A percentile compares a stretch with the other conserved stretches of the same genome.
These are phyloP conservation scores for Trifolium pratense DNA, from an alignment of 306 rosid genomes.

Conservation along the genomic window DNA sequence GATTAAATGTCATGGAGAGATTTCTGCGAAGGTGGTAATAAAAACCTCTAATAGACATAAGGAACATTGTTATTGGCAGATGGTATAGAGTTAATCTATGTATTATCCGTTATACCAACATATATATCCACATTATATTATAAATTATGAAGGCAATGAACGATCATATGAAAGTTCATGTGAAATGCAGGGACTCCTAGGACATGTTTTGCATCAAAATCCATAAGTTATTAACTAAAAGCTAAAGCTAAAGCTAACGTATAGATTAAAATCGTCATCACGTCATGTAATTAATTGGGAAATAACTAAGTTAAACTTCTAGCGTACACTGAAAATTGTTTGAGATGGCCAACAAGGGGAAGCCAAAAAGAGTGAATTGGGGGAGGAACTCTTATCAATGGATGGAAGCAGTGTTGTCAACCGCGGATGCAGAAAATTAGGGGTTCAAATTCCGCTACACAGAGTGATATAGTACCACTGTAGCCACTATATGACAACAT, in stretches of 20 bases:
- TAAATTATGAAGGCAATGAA: neutral
- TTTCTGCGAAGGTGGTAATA: neutral
- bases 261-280: neutral
- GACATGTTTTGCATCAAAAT: neutral
- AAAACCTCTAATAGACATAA: neutral
- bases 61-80: neutral
- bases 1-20: neutral
- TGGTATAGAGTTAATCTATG: neutral
- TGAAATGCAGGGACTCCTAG: neutral
- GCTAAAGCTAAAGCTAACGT: neutral
- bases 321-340: neutral
- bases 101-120: neutral
- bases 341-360: too few relatives aligned
- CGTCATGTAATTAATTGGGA: conserved; percentile 3
- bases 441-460: too few relatives aligned
- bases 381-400: neutral
- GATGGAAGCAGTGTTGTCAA: too few relatives aligned
- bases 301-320: neutral
- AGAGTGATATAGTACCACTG: too few relatives aligned
- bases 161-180: neutral
- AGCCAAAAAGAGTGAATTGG: too few relatives aligned
- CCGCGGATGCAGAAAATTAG: too few relatives aligned
- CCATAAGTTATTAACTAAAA: neutral
- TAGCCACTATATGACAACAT: too few relatives aligned
- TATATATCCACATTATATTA: neutral